Conservation (phyloP, 2,329 filamentous ascomycete species). For the Ceratocystis colombiana region DNA sequence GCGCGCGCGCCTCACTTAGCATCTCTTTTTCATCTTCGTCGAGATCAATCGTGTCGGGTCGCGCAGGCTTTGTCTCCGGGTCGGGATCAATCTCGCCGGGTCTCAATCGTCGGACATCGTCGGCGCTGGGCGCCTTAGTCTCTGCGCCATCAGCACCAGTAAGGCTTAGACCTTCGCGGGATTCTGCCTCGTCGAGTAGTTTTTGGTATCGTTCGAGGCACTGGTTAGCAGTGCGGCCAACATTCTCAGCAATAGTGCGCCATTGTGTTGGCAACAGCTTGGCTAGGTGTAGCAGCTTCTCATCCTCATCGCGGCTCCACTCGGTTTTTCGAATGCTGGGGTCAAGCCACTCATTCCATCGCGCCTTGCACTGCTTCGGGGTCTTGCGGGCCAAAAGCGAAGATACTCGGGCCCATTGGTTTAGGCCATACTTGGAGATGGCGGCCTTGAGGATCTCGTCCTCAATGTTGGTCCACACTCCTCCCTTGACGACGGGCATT, state of each 20-base stretch:
- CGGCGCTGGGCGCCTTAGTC: slow-evolving; percentile 75
- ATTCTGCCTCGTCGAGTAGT: slow-evolving; percentile 88
- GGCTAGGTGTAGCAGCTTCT: slow-evolving; percentile 89
- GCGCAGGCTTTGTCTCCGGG: slow-evolving; percentile 87
- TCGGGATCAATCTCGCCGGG: slow-evolving; percentile 96
- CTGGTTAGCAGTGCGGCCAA: slow-evolving; percentile 91
- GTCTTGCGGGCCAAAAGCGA: slow-evolving; percentile 95
- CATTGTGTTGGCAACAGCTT: slow-evolving; percentile 99
- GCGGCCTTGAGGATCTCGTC: slow-evolving; percentile 97
- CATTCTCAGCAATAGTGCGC: slow-evolving; percentile 94
- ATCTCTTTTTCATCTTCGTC: slow-evolving; percentile 99
- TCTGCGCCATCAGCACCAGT: slow-evolving; percentile 81
- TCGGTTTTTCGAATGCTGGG: slow-evolving; percentile 97
- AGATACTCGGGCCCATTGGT: slow-evolving; percentile 97
- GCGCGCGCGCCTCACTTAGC: slow-evolving; percentile 92
- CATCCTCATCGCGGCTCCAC: slow-evolving; percentile 97
- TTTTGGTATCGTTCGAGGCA: slow-evolving; percentile 96
- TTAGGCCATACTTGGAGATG: slow-evolving; percentile 87
- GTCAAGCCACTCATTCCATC: slow-evolving; percentile 98
- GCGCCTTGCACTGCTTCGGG: slow-evolving; percentile 96
- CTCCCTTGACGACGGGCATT: slow-evolving; percentile 66
- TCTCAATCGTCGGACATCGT: slow-evolving; percentile 78
- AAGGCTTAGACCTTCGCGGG: slow-evolving; percentile 74
- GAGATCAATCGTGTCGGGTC: slow-evolving; percentile 93
- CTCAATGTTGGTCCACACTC: slow-evolving; percentile 66